Conservation (phyloP, 345 rosid genomes). For the Syzygium aqueum region DNA sequence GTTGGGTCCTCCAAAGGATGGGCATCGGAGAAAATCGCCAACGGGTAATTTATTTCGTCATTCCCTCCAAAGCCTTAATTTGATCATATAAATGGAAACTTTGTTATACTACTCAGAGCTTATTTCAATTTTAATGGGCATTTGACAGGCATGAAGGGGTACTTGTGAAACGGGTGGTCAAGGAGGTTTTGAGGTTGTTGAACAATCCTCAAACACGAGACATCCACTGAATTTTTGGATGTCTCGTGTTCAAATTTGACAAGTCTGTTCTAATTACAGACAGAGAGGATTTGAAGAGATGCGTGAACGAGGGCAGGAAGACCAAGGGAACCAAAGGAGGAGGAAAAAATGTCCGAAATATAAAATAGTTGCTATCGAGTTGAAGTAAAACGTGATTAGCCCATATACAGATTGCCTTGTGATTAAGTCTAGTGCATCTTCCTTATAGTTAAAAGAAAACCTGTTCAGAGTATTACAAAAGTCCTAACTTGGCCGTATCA, state of each 20-base stretch:
- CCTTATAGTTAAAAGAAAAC: neutral
- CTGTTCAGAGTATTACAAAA: no score
- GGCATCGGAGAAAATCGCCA: neutral
- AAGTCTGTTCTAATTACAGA: no score
- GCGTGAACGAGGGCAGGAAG: no score
- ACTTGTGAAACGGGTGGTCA: neutral
- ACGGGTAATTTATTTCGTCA: neutral
- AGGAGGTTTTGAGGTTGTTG: neutral
- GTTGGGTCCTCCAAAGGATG: neutral
- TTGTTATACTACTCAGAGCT: neutral
- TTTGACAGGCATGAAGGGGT: neutral
- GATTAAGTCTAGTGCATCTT: neutral
- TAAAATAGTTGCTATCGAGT: no score
- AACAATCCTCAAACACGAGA: neutral
- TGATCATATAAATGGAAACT: no score
- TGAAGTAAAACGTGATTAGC: no score
- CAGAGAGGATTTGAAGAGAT: no score
- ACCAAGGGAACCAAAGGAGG: no score
- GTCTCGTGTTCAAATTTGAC: no score
- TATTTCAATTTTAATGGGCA: neutral
- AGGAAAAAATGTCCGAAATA: no score
- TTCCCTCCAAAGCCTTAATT: neutral
- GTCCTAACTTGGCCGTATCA: no score
- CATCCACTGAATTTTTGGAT: no score
- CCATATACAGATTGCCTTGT: neutral